Evolutionary conservation across 2,329 filamentous ascomycete genomes (phyloP).

Genomic region (Pseudocercospora eumusae): DNA sequence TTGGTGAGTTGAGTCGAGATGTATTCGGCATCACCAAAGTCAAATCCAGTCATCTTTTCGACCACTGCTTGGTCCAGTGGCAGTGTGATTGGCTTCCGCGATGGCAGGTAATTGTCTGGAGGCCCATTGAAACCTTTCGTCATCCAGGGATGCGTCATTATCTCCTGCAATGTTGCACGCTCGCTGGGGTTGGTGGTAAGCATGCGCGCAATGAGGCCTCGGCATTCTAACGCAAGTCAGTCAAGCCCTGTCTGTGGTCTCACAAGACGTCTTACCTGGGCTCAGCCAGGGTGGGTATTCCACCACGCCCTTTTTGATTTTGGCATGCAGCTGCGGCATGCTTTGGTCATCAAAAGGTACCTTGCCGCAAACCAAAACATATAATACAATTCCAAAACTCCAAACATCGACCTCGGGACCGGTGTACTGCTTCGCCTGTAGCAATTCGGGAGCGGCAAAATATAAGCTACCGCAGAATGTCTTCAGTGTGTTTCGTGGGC

Average conservation of each 20-base stretch:
- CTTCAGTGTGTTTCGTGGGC: conserved; percentile 80
- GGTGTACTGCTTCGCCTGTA: conserved; percentile 91
- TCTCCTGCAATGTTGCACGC: conserved; percentile 82
- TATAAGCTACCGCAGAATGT: conserved; percentile 98
- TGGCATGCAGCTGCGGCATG: conserved; percentile 96
- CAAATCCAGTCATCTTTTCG: conserved; percentile 95
- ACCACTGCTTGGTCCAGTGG: conserved; percentile 83
- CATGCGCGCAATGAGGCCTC: conserved; percentile 90
- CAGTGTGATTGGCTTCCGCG: conserved; percentile 78
- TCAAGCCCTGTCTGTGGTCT: background rate
- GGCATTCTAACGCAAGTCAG: conserved; percentile 68
- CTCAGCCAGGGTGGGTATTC: conserved; percentile 95
- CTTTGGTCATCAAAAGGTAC: conserved; percentile 99
- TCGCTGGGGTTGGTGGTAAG: conserved; percentile 89
- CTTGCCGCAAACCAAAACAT: conserved; percentile 95
- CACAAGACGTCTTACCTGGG: conserved; percentile 63
- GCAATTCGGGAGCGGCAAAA: conserved; percentile 90
- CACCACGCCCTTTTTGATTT: conserved; percentile 95
- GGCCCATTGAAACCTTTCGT: conserved; percentile 83
- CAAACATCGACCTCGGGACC: conserved; percentile 96
- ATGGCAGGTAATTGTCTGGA: conserved; percentile 85
- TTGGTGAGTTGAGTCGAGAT: conserved; percentile 81
- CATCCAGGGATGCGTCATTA: conserved; percentile 96
- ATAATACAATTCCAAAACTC: conserved; percentile 98
- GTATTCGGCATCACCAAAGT: conserved; percentile 84